Percentiles rank a stretch among this genome's conserved stretches.
phyloP scores from a whole-genome alignment of 768 basidiomycete genomes.

The Rickenella mellea region DNA sequence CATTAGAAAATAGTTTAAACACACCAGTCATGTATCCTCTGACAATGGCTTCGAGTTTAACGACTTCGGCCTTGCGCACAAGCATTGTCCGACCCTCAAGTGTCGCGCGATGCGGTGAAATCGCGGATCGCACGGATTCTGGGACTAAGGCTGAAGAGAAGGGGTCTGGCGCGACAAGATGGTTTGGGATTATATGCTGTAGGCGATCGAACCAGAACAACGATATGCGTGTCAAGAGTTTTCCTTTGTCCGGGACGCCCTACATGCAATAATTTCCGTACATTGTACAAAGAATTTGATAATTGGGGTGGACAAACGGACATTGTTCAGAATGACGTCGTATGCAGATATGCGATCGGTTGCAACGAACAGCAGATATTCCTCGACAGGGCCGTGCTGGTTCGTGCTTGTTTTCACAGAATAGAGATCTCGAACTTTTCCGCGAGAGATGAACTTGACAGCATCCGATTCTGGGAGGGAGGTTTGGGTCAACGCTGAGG shows the following conservation, averaged over 20 bases:
- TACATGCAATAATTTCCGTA: constrained; percentile 25
- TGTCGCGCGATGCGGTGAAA: constrained; percentile 41
- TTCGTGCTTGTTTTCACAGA: constrained; percentile 45
- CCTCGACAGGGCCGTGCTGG: constrained; percentile 39
- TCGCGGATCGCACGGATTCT: constrained; percentile 45
- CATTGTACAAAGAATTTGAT: background rate
- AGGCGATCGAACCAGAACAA: constrained; percentile 94
- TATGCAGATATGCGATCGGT: constrained; percentile 95
- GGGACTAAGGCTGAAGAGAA: constrained; percentile 67
- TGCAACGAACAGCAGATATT: constrained; percentile 79
- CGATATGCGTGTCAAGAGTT: constrained; percentile 81
- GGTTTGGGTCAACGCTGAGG: background rate
- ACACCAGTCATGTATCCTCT: constrained; percentile 93
- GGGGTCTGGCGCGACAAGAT: constrained; percentile 71
- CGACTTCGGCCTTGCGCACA: constrained; percentile 78
- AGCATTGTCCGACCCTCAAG: constrained; percentile 86
- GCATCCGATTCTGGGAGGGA: constrained; percentile 7
- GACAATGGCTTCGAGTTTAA: constrained; percentile 93
- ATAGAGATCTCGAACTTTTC: constrained; percentile 97
- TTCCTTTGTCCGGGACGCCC: constrained; percentile 94
- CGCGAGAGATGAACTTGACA: constrained; percentile 69
- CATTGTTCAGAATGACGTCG: constrained; percentile 91
- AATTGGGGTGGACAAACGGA: constrained; percentile 30
- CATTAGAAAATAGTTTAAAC: constrained; percentile 9
- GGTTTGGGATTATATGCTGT: constrained; percentile 72